These are phyloP conservation scores for Colletotrichum salicis DNA, from an alignment of 2,329 filamentous ascomycete genomes.

Conservation along the genomic window DNA sequence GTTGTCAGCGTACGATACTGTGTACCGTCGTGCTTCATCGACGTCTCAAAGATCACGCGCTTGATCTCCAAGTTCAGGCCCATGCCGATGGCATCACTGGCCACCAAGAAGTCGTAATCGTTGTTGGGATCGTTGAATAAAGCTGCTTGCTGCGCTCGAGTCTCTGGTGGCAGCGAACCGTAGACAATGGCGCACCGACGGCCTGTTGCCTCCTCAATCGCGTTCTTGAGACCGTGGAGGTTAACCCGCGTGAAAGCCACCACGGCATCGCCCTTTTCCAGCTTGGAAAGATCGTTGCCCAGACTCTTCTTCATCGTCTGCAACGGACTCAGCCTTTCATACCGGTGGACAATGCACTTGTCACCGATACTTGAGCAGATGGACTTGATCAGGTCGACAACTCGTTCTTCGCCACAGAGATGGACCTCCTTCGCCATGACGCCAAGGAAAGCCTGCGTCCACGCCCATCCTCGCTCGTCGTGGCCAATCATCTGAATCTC, in stretches of 20 bases:
- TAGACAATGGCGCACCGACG: slow-evolving; percentile 92
- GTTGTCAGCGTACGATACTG: slow-evolving; percentile 68
- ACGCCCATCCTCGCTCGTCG: slow-evolving; percentile 85
- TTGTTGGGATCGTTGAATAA: slow-evolving; percentile 96
- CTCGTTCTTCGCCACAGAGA: slow-evolving; percentile 89
- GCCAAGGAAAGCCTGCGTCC: slow-evolving; percentile 91
- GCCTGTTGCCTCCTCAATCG: slow-evolving; percentile 80
- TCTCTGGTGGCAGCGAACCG: slow-evolving; percentile 90
- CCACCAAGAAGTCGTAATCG: slow-evolving; percentile 93
- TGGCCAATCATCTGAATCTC: slow-evolving; percentile 98
- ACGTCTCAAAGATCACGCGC: slow-evolving; percentile 86
- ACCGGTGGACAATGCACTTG: slow-evolving; percentile 81
- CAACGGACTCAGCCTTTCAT: slow-evolving; percentile 84
- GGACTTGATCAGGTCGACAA: slow-evolving; percentile 80
- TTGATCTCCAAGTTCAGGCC: slow-evolving; percentile 93
- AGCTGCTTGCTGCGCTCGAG: slow-evolving; percentile 87
- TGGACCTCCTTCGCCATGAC: slow-evolving; percentile 90
- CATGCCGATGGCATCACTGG: slow-evolving; percentile 97
- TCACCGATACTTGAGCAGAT: slow-evolving; percentile 85
- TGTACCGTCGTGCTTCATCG: slow-evolving; percentile 76
- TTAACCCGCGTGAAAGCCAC: slow-evolving; percentile 86
- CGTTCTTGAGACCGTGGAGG: slow-evolving; percentile 82
- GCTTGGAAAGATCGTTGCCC: slow-evolving; percentile 68
- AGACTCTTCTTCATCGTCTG: slow-evolving; percentile 73
- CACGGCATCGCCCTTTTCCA: slow-evolving; percentile 90